Evolutionary conservation across 768 basidiomycete genomes (phyloP).

Genomic region (Pleurotus sapidus): DNA sequence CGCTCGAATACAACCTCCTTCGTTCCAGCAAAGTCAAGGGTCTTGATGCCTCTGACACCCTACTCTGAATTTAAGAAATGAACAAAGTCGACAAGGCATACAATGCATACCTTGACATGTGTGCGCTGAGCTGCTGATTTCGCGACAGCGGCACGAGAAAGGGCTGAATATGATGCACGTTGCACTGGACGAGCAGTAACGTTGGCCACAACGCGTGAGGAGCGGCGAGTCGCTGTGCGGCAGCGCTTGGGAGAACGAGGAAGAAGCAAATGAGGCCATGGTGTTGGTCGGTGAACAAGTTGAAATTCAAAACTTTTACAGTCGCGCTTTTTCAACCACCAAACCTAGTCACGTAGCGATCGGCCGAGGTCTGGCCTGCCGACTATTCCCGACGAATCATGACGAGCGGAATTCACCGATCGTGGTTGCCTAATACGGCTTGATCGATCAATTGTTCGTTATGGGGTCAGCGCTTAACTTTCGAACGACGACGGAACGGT

Average conservation of each 20-base stretch:
- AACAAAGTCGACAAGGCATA: slow-evolving; percentile 8
- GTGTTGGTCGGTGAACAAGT: slow-evolving; percentile 23
- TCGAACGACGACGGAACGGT: too few species aligned
- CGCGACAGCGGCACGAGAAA: slow-evolving; percentile 46
- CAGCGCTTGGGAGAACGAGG: slow-evolving; percentile 54
- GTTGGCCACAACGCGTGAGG: slow-evolving; percentile 46
- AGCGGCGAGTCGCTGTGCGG: slow-evolving; percentile 68
- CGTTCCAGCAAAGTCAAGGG: slow-evolving; percentile 94
- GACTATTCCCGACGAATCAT: slow-evolving; percentile 15
- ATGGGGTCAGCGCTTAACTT: too few species aligned
- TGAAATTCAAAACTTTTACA: slow-evolving; percentile 15
- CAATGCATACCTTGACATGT: slow-evolving; percentile 29
- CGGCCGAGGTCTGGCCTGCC: slow-evolving; percentile 20
- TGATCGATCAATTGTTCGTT: too few species aligned
- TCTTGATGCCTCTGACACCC: slow-evolving; percentile 83
- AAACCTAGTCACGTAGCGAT: slow-evolving; percentile 9
- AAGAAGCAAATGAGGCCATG: slow-evolving; percentile 66
- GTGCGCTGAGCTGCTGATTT: slow-evolving; percentile 31
- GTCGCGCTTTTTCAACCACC: slow-evolving; percentile 13
- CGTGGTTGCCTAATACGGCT: too few species aligned
- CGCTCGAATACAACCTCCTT: slow-evolving; percentile 95
- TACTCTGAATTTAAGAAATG: slow-evolving; percentile 19
- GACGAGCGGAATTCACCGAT: too few species aligned
- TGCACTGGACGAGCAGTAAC: slow-evolving; percentile 39
- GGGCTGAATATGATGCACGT: slow-evolving; percentile 66